phyloP scores from a whole-genome alignment of 139 green algal genomes.

The Edaphochlamys debaryana region DNA sequence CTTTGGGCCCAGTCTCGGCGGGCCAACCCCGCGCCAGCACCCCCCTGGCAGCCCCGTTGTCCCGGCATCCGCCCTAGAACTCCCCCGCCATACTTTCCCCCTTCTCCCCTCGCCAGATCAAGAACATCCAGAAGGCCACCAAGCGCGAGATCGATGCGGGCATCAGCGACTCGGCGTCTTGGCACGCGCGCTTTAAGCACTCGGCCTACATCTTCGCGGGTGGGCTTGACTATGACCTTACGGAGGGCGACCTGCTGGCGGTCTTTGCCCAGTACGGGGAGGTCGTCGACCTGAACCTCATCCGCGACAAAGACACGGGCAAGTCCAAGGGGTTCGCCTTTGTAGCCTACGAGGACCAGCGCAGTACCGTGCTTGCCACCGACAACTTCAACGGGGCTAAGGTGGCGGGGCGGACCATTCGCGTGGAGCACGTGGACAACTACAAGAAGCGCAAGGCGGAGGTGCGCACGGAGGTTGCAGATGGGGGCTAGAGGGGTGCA shows the following conservation, averaged over 20 bases:
- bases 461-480: constrained; percentile 36
- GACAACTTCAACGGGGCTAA: constrained; percentile 96
- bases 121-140: constrained; percentile 91
- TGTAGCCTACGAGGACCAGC: constrained; percentile 97
- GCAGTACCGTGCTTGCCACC: constrained; percentile 95
- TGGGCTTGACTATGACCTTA: constrained; percentile 92
- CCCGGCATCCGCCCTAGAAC: no score
- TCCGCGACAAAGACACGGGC: constrained; percentile 71
- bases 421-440: constrained; percentile 97
- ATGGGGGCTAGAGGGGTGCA: no score
- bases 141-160: constrained; percentile 80
- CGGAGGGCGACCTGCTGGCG: constrained; percentile 95
- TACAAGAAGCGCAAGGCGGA: constrained; percentile 92
- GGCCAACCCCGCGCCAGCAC: no score
- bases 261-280: constrained; percentile 98
- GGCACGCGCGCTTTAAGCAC: constrained; percentile 94
- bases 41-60: no score
- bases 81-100: no score
- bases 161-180: constrained; percentile 85
- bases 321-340: constrained; percentile 96
- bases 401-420: constrained; percentile 84
- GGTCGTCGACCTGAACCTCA: constrained; percentile 94
- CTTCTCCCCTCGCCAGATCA: constrained; percentile 85
- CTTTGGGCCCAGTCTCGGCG: not conserved
- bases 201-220: constrained; percentile 93